Conservation (phyloP, 1,284 basidiomycete species). For the Ustilago esculenta region DNA sequence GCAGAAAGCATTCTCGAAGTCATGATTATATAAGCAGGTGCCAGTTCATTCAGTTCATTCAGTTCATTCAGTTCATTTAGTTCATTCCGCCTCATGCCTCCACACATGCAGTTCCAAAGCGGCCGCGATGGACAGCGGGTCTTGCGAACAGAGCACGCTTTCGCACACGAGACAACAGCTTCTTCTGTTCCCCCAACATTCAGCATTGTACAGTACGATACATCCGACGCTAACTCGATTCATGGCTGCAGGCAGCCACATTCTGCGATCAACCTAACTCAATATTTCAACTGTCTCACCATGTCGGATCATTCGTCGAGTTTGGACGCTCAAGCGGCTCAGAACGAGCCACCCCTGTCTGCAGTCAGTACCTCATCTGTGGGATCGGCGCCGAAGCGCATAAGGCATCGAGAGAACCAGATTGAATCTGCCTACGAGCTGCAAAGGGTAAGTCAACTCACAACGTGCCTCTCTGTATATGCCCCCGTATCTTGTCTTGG, state of each 20-base stretch:
- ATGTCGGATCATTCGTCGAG: slow-evolving; percentile 15
- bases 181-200: too few species aligned
- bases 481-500: neutral
- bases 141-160: slow-evolving; percentile 4
- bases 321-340: slow-evolving; percentile 4
- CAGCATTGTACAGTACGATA: too few species aligned
- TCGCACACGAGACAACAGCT: too few species aligned
- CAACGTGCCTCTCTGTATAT: neutral
- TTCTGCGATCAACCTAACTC: too few species aligned
- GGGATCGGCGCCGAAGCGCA: slow-evolving; percentile 41
- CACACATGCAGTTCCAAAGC: too few species aligned
- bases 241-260: too few species aligned
- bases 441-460: slow-evolving; percentile 44
- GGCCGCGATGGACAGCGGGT: slow-evolving; percentile 3
- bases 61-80: too few species aligned
- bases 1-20: too few species aligned
- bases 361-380: slow-evolving; percentile 27
- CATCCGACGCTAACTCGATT: too few species aligned
- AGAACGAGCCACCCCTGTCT: slow-evolving; percentile 27
- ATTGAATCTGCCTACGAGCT: slow-evolving; percentile 57
- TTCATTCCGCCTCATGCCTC: slow-evolving; percentile 19
- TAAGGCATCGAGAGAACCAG: slow-evolving; percentile 54
- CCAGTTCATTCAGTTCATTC: too few species aligned
- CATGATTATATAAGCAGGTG: slow-evolving; percentile 28
- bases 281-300: neutral